Base-by-base conservation (phyloP, 2,329 filamentous ascomycete genomes). In the Nakataea oryzae region DNA sequence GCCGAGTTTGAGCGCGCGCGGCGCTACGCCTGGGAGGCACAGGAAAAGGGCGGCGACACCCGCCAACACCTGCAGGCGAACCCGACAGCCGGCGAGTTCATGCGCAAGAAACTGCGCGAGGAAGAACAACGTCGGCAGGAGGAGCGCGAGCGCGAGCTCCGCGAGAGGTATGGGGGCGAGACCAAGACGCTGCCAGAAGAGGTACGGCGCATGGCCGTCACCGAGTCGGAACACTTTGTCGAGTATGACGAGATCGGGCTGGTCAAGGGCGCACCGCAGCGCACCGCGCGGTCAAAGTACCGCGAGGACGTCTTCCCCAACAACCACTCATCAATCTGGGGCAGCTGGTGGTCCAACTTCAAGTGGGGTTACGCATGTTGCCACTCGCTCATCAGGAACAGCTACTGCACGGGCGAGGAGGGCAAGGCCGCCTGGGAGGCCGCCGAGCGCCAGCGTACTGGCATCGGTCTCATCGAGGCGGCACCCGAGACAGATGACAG, bases 331-430 rank as follows among this genome's bases (percentile, higher is more conserved):
- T 88, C 89, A 0, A 88, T 96, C 3, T 99, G 92, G 90, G 95
- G 95, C 59, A 96, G 92, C 70, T 99, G 95, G 95, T 99, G 95
- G 95, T 85, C 86, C 61, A 87, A 91, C 70, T 97, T 97, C 76
- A 84, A 88, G 74, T 99, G 95, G 95, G 95, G 95, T 1, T 99
- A 96, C 74, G 84, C 90, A 27, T 99, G 95, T 74, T 99, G 95
- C 78, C 92, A 96, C 73, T 96, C 92, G 0, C 88, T 86, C 27
- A 85, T 96, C 65, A 97, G 96, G 76, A 97, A 99, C 75, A 96
- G 92, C 70, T 99, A 97, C 71, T 99, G 95, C 74, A 97, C 93
- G 0, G 95, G 95, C 29, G 91, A 95, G 64, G 90, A 90, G 63
- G 95, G 95, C 47, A 96, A 86, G 73, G 78, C 77, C 64, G 93